These are phyloP conservation scores for Rhodotorula sp. DNA, from an alignment of 1,284 basidiomycete species.

Conservation along the genomic window DNA sequence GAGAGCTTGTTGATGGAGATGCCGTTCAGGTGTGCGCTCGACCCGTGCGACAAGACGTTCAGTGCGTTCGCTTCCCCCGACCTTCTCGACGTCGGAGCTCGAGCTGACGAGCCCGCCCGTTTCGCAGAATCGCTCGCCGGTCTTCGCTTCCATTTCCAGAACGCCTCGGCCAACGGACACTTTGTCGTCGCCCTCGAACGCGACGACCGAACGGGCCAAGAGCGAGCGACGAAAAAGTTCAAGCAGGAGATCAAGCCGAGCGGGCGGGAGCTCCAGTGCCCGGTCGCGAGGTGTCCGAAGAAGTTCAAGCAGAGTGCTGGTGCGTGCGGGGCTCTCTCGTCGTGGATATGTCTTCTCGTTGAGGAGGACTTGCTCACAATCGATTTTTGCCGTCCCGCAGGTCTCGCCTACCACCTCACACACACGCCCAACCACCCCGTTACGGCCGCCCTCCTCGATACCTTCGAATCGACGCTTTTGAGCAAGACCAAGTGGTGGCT, in stretches of 20 bases:
- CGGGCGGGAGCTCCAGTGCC: conserved; percentile 31
- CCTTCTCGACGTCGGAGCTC: neutral
- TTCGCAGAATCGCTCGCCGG: conserved; percentile 43
- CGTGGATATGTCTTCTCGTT: neutral
- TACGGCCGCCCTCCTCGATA: conserved; percentile 25
- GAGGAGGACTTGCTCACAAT: neutral
- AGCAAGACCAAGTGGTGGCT: conserved; percentile 42
- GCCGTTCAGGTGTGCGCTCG: conserved; percentile 40
- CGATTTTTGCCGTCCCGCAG: neutral
- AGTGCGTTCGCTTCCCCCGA: conserved; percentile 17
- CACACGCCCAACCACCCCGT: conserved; percentile 38
- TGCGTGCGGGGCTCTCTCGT: conserved; percentile 6
- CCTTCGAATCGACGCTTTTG: conserved; percentile 31
- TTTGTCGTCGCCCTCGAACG: conserved; percentile 36
- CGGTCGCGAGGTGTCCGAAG: conserved; percentile 37
- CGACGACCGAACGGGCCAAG: conserved; percentile 34
- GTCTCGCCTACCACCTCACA: conserved; percentile 40
- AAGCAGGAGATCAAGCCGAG: conserved; percentile 29
- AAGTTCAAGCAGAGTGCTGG: conserved; percentile 41
- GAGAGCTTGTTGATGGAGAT: conserved; percentile 20
- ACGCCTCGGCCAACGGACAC: conserved; percentile 45
- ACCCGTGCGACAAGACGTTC: conserved; percentile 42
- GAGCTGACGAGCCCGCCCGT: neutral
- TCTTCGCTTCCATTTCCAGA: conserved; percentile 43
- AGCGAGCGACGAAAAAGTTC: conserved; percentile 38